Percentiles rank a stretch among this genome's conserved stretches.
These are phyloP conservation scores for Ophiostoma sp. DNA, from an alignment of 2,329 filamentous ascomycete genomes.

Conservation along the genomic window DNA sequence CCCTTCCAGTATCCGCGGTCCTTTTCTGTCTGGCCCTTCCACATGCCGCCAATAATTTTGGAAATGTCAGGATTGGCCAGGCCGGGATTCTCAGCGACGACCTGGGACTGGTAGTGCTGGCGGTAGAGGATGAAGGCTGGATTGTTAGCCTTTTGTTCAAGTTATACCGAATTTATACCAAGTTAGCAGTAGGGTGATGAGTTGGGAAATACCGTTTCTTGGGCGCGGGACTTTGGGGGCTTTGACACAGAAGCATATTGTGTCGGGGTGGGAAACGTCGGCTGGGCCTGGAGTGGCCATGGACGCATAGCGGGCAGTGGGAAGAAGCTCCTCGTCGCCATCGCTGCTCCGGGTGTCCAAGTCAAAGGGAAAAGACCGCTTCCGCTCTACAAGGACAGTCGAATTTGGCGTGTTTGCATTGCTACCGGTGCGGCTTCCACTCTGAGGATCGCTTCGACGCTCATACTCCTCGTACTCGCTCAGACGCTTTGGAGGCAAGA, in stretches of 20 bases:
- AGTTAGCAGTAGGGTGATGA: not conserved
- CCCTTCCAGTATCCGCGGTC: conserved; percentile 82
- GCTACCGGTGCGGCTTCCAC: not conserved
- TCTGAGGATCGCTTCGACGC: not conserved
- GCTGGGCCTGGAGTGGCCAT: not conserved
- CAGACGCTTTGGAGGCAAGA: conserved; percentile 1
- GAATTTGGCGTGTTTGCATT: not conserved
- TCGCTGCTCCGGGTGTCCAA: conserved; percentile 24
- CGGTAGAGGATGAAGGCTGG: conserved; percentile 91
- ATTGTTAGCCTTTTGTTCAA: not conserved
- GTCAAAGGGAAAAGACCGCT: conserved; percentile 1
- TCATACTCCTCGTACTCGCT: conserved; percentile 12
- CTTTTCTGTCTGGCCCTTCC: conserved; percentile 69
- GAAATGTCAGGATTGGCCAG: conserved; percentile 94
- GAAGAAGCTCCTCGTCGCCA: not conserved
- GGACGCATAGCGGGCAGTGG: not conserved
- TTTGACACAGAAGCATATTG: conserved; percentile 53
- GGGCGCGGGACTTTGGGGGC: conserved; percentile 55
- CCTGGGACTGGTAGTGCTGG: conserved; percentile 79
- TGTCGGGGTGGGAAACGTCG: conserved; percentile 32
- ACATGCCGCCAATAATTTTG: conserved; percentile 92
- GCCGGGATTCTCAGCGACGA: conserved; percentile 77
- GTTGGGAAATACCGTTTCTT: conserved; percentile 51
- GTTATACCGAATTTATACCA: not conserved
- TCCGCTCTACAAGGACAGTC: not conserved